Conservation (phyloP, 345 rosid genomes). For the Boechera stricta region DNA sequence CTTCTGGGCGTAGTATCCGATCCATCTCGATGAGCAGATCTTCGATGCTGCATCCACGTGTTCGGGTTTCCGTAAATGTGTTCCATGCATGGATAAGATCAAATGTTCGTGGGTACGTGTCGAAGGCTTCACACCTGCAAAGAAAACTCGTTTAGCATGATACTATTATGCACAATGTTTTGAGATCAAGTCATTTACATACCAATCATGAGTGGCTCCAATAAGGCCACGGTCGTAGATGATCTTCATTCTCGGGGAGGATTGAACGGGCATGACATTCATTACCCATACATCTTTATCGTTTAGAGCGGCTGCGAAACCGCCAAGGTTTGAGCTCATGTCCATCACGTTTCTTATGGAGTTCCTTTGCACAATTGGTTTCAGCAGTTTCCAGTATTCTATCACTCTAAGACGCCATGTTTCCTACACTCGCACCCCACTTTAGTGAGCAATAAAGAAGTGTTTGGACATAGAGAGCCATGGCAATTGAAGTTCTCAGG, state of each 20-base stretch:
- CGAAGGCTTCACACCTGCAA: slow-evolving; percentile 92
- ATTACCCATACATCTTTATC: slow-evolving; percentile 93
- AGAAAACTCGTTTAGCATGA: slow-evolving; percentile 21
- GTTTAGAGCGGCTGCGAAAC: slow-evolving; percentile 86
- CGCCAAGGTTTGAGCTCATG: slow-evolving; percentile 93
- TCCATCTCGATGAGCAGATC: slow-evolving; percentile 93
- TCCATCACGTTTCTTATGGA: slow-evolving; percentile 95
- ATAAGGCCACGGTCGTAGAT: slow-evolving; percentile 95
- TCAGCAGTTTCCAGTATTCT: slow-evolving; percentile 94
- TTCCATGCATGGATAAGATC: slow-evolving; percentile 96
- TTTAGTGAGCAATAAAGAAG: slow-evolving; percentile 18
- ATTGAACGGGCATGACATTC: slow-evolving; percentile 85
- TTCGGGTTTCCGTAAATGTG: slow-evolving; percentile 66
- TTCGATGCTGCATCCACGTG: slow-evolving; percentile 68
- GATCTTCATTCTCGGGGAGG: slow-evolving; percentile 73
- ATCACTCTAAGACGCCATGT: slow-evolving; percentile 82
- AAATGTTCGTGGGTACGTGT: slow-evolving; percentile 89
- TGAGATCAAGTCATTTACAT: slow-evolving; percentile 22
- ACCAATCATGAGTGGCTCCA: slow-evolving; percentile 98
- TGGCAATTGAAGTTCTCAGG: background rate
- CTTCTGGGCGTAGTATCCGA: slow-evolving; percentile 84
- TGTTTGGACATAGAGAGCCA: background rate
- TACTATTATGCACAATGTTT: background rate
- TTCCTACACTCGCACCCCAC: slow-evolving; percentile 54
- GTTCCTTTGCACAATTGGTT: slow-evolving; percentile 71